Evolutionary conservation across 306 rosid species (phyloP).

Genomic region (Glycine latifolia): DNA sequence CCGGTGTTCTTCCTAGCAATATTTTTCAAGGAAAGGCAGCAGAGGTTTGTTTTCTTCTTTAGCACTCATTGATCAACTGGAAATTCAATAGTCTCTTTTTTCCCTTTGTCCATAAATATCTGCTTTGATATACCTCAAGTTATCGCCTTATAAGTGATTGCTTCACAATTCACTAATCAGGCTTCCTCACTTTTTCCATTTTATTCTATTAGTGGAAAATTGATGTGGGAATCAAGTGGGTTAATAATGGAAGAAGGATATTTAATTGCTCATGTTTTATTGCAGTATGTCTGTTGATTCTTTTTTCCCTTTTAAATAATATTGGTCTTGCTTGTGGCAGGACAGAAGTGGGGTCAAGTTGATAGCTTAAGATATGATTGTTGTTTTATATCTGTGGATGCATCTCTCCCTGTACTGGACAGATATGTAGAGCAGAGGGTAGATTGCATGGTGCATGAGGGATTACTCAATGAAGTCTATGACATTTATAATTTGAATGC

Average conservation of each 20-base stretch:
- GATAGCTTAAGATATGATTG: constrained; percentile 80
- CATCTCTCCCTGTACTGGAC: constrained; percentile 81
- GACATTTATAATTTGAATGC: constrained; percentile 69
- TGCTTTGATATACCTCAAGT: not conserved
- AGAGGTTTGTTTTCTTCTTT: constrained; percentile 62
- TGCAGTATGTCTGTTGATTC: constrained; percentile 11
- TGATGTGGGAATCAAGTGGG: constrained; percentile 3
- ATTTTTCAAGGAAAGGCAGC: constrained; percentile 81
- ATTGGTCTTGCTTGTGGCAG: constrained; percentile 67
- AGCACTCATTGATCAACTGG: constrained; percentile 28
- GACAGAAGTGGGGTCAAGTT: constrained; percentile 98
- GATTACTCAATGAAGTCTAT: constrained; percentile 83
- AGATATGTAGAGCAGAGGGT: constrained; percentile 85
- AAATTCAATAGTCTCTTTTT: constrained; percentile 1
- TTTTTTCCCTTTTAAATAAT: constrained; percentile 34
- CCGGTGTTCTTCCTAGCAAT: constrained; percentile 83
- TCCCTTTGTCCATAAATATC: not conserved
- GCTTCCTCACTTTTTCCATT: not conserved
- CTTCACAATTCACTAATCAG: not conserved
- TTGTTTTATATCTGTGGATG: constrained; percentile 81
- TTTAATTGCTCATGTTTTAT: constrained; percentile 19
- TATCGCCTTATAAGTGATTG: no score
- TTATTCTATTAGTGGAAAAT: not conserved
- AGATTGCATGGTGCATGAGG: constrained; percentile 81
- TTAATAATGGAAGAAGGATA: constrained; percentile 30